Base-by-base conservation (phyloP, 177 flowering plant species). In the Tripterygium wilfordii region DNA sequence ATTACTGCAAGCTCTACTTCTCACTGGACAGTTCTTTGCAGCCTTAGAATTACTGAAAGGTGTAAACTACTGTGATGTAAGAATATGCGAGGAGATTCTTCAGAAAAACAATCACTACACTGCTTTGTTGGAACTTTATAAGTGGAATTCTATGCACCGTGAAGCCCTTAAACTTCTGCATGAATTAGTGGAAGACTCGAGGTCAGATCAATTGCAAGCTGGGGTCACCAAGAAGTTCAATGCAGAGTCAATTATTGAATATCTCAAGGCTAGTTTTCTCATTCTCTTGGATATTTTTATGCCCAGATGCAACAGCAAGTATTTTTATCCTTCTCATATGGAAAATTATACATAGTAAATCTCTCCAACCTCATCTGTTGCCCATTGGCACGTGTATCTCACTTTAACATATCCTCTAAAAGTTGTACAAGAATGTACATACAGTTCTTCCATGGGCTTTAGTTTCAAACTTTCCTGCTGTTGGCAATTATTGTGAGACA, bases 111-210 rank as follows among this genome's bases (percentile, higher is more conserved):
- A 70, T 35, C 69, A 77, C 28, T 64, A 72, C 61, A 37, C 64
- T 48, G 85, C 83, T 17, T 57, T 87, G 37, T 52, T 94, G 23
- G 99, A 94, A 63, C 85, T 94, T 38, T 90, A 85, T 60, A 90
- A 72, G 72, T 63, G 82, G 68, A 87, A 87, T 60, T 58, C 65
- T 19, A 85, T 83, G 96, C 99, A 94, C 61, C 89, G 67, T 59
- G 97, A 90, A 72, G 96, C 94, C 65, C 88, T 90, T 18, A 77
- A 76, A 58, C 90, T 87, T 60, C 62, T 94, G 36, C 81, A 74
- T 62, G 77, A 77, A 50, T 65, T 94, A 42, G 71, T 90, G 2
- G 83, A 90, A 61, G 87, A 88, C 39, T 87, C 97, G 30, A 73
- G 78, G 41, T 66, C 83, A 41, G 73, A 71, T 25, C 67, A 77